A percentile compares a stretch with the other conserved stretches of the same genome.
phyloP scores from a whole-genome alignment of 345 rosid species.

The Capsella bursapastoris region DNA sequence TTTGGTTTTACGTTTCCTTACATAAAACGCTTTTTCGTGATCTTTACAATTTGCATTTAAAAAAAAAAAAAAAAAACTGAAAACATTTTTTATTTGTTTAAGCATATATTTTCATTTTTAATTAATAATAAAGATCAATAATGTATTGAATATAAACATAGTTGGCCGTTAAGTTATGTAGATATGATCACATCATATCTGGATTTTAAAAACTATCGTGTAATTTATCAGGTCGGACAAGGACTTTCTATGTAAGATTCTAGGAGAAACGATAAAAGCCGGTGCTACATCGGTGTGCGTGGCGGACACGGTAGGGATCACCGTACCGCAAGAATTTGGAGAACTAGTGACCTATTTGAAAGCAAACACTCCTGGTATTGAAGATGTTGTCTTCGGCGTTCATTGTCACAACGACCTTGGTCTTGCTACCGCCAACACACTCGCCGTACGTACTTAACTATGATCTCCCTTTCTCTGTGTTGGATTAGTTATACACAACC shows the following conservation, averaged over 20 bases:
- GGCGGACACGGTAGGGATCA: constrained; percentile 88
- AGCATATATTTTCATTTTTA: neutral
- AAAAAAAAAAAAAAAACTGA: too few species aligned
- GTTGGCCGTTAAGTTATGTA: neutral
- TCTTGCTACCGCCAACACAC: constrained; percentile 83
- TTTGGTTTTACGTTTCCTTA: neutral
- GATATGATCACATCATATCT: neutral
- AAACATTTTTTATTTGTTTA: too few species aligned
- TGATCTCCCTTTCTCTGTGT: neutral
- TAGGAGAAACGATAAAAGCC: constrained; percentile 82
- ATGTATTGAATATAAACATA: neutral
- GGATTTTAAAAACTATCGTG: neutral
- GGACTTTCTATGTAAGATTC: constrained; percentile 68
- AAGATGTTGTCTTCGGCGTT: constrained; percentile 68
- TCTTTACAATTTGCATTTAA: neutral
- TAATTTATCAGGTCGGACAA: constrained; percentile 71
- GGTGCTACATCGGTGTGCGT: constrained; percentile 81
- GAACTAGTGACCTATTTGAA: constrained; percentile 70
- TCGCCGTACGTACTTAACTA: constrained; percentile 53
- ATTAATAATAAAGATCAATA: too few species aligned
- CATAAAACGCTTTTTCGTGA: too few species aligned
- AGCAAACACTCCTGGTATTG: constrained; percentile 83
- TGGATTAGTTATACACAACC: too few species aligned
- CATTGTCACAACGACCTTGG: constrained; percentile 98
- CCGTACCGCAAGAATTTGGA: constrained; percentile 71